Conservation (phyloP, 495 filamentous ascomycete species). For the Aspergillus bertholletiae region DNA sequence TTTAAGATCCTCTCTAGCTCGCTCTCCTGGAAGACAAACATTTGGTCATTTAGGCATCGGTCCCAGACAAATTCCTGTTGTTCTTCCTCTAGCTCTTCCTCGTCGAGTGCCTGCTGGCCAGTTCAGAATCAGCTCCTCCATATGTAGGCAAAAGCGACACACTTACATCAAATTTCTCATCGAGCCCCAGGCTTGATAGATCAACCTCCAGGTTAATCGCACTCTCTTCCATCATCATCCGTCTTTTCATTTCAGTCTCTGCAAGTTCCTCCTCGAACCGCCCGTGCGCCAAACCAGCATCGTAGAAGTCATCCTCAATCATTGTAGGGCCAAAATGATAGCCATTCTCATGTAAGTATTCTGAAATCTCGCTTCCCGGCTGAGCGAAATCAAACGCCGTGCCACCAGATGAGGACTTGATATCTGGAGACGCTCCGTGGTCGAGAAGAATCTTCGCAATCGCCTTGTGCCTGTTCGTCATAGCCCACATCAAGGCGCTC, state of each 20-base stretch:
- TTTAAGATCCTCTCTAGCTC: slow-evolving; percentile 88
- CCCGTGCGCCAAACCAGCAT: slow-evolving; percentile 86
- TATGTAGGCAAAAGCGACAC: neutral
- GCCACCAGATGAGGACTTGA: slow-evolving; percentile 87
- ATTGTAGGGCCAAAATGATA: slow-evolving; percentile 84
- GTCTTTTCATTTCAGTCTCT: slow-evolving; percentile 89
- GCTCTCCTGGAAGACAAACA: slow-evolving; percentile 98
- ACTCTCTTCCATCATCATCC: slow-evolving; percentile 99
- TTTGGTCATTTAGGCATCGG: slow-evolving; percentile 92
- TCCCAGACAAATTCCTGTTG: slow-evolving; percentile 98
- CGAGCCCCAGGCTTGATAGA: slow-evolving; percentile 89
- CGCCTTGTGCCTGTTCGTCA: slow-evolving; percentile 95
- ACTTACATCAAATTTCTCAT: slow-evolving; percentile 89
- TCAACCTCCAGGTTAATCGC: slow-evolving; percentile 97
- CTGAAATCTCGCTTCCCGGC: slow-evolving; percentile 92
- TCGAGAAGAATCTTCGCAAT: slow-evolving; percentile 91
- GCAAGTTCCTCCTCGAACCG: slow-evolving; percentile 96
- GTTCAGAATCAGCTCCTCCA: neutral
- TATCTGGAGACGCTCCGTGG: slow-evolving; percentile 90
- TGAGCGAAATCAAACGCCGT: slow-evolving; percentile 97
- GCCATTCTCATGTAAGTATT: slow-evolving; percentile 88
- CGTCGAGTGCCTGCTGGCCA: slow-evolving; percentile 58
- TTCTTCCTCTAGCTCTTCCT: slow-evolving; percentile 76
- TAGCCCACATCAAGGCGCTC: slow-evolving; percentile 99
- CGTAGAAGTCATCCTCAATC: slow-evolving; percentile 95